Conservation (phyloP, 1,284 basidiomycete species). For the Xerocomus amazonicus region DNA sequence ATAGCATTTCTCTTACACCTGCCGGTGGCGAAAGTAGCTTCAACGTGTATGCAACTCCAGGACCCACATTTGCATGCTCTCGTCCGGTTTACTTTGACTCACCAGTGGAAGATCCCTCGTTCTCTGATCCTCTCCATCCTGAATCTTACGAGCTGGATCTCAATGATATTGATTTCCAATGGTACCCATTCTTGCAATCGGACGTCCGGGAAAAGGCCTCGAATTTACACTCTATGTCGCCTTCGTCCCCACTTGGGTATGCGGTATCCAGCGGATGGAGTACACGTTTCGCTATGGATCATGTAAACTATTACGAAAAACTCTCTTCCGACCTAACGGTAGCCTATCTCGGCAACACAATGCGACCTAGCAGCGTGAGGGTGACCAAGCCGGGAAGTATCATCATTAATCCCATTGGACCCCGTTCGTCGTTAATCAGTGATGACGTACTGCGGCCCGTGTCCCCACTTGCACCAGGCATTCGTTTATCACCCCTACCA, state of each 20-base stretch:
- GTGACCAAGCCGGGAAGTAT: background rate
- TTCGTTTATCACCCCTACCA: slow-evolving; percentile 46
- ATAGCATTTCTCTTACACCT: slow-evolving; percentile 4
- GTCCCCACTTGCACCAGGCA: slow-evolving; percentile 44
- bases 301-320: slow-evolving; percentile 11
- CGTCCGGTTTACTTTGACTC: slow-evolving; percentile 47
- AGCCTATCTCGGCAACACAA: slow-evolving; percentile 8
- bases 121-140: slow-evolving; percentile 39
- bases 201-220: slow-evolving; percentile 9
- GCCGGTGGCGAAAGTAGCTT: slow-evolving; percentile 3
- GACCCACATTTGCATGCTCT: slow-evolving; percentile 29
- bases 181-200: slow-evolving; percentile 41
- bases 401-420: slow-evolving; percentile 2
- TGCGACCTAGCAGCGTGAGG: slow-evolving; percentile 10
- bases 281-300: slow-evolving; percentile 14
- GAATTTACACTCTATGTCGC: background rate
- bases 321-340: slow-evolving; percentile 5
- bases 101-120: slow-evolving; percentile 47
- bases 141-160: slow-evolving; percentile 37
- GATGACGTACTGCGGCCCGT: slow-evolving; percentile 11
- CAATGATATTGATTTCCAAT: slow-evolving; percentile 49
- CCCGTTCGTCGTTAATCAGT: slow-evolving; percentile 12
- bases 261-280: slow-evolving; percentile 9
- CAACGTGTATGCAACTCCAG: slow-evolving; percentile 32
- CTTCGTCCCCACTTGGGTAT: slow-evolving; percentile 3